Percentiles rank a stretch among this genome's conserved stretches.
phyloP scores from a whole-genome alignment of 768 basidiomycete species.

The Cantharellus anzutake region DNA sequence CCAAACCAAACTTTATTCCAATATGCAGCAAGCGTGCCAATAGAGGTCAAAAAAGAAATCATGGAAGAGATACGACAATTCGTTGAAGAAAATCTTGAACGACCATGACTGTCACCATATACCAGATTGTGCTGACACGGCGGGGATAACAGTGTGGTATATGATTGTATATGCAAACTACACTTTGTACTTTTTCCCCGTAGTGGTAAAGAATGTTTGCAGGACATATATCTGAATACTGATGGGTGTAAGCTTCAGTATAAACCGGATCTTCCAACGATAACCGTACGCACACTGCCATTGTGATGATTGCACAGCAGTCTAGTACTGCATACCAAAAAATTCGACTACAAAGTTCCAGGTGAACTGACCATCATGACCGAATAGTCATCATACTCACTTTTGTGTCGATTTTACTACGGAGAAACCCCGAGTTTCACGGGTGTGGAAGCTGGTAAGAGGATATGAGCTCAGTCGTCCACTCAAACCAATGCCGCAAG shows the following conservation, averaged over 20 bases:
- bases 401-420: conserved; percentile 79
- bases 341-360: conserved; percentile 36
- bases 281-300: conserved; percentile 54
- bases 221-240: conserved; percentile 83
- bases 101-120: neutral
- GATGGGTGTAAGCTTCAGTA: conserved; percentile 7
- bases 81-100: neutral
- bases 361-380: too few species aligned
- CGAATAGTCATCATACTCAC: conserved; percentile 22
- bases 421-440: conserved; percentile 86
- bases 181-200: conserved; percentile 77
- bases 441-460: conserved; percentile 64
- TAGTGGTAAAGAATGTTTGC: conserved; percentile 93
- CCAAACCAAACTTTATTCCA: neutral
- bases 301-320: conserved; percentile 54
- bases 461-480: neutral
- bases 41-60: neutral
- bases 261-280: neutral
- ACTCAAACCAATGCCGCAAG: neutral
- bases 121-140: too few species aligned
- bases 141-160: too few species aligned
- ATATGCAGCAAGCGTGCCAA: neutral
- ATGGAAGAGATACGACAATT: neutral
- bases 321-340: conserved; percentile 90
- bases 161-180: conserved; percentile 17